Conservation (phyloP, 495 filamentous ascomycete genomes). For the Aspergillus panamensis region DNA sequence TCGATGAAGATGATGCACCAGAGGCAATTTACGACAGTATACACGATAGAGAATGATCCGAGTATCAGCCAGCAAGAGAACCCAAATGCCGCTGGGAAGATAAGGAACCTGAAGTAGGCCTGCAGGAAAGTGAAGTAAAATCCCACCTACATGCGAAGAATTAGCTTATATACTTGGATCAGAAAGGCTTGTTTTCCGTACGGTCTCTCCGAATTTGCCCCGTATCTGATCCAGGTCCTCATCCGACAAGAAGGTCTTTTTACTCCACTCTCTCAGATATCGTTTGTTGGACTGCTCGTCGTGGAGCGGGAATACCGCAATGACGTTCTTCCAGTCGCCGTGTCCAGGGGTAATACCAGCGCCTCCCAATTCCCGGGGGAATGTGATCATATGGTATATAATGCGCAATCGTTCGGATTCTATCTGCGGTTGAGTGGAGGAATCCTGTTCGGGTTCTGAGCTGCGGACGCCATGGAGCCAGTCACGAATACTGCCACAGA, state of each 20-base stretch:
- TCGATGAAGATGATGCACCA: constrained; percentile 93
- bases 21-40: constrained; percentile 74
- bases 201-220: constrained; percentile 88
- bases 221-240: constrained; percentile 80
- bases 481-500: constrained; percentile 68
- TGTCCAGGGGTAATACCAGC: constrained; percentile 81
- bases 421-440: constrained; percentile 69
- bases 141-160: constrained; percentile 53
- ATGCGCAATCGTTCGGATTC: constrained; percentile 87
- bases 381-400: constrained; percentile 82
- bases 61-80: constrained; percentile 77
- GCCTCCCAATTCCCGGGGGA: constrained; percentile 75
- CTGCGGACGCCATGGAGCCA: constrained; percentile 91
- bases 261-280: constrained; percentile 88
- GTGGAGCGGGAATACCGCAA: constrained; percentile 83
- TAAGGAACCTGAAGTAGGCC: constrained; percentile 81
- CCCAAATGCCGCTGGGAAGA: constrained; percentile 82
- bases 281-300: constrained; percentile 81
- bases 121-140: constrained; percentile 97
- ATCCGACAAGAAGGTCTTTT: constrained; percentile 70
- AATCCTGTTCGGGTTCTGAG: constrained; percentile 62
- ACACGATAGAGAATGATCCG: constrained; percentile 78
- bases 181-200: constrained; percentile 23
- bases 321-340: constrained; percentile 82
- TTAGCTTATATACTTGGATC: constrained; percentile 8